Evolutionary conservation across 768 basidiomycete species (phyloP).

Genomic region (Tephrocybe sp.): DNA sequence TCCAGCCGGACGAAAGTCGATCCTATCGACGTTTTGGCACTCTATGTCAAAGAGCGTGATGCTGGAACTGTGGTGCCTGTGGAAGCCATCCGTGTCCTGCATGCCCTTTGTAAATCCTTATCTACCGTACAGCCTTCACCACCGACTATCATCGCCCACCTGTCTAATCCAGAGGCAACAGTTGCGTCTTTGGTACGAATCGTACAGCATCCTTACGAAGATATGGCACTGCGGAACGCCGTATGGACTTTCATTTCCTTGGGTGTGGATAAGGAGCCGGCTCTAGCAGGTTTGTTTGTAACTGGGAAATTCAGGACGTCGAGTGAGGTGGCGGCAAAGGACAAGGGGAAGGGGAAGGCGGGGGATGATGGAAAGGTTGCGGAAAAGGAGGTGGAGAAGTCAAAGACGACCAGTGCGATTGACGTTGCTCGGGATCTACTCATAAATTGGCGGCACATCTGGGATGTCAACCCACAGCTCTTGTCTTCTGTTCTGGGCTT

Average conservation of each 20-base stretch:
- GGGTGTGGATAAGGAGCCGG: conserved; percentile 85
- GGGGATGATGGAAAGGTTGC: conserved; percentile 36
- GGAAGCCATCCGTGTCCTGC: conserved; percentile 67
- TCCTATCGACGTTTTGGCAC: conserved; percentile 73
- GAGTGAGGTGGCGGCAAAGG: conserved; percentile 31
- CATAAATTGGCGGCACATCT: conserved; percentile 68
- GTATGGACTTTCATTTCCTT: conserved; percentile 85
- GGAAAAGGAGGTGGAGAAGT: conserved; percentile 36
- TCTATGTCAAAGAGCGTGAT: conserved; percentile 65
- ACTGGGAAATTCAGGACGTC: conserved; percentile 67
- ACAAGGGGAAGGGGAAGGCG: conserved; percentile 29
- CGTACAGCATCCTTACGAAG: conserved; percentile 78
- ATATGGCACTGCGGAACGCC: conserved; percentile 65
- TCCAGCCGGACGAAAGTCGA: conserved; percentile 52
- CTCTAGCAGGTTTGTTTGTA: conserved; percentile 77
- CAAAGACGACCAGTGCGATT: conserved; percentile 55
- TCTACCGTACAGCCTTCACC: conserved; percentile 59
- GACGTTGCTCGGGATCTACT: conserved; percentile 68
- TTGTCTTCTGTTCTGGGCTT: conserved; percentile 76
- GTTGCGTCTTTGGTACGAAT: conserved; percentile 69
- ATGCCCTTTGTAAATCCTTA: conserved; percentile 65
- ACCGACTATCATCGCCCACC: conserved; percentile 75
- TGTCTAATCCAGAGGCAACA: conserved; percentile 74
- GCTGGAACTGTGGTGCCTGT: conserved; percentile 61
- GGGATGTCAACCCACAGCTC: conserved; percentile 76